These are phyloP conservation scores for Ceratonia siliqua DNA, from an alignment of 306 rosid genomes.

Conservation along the genomic window DNA sequence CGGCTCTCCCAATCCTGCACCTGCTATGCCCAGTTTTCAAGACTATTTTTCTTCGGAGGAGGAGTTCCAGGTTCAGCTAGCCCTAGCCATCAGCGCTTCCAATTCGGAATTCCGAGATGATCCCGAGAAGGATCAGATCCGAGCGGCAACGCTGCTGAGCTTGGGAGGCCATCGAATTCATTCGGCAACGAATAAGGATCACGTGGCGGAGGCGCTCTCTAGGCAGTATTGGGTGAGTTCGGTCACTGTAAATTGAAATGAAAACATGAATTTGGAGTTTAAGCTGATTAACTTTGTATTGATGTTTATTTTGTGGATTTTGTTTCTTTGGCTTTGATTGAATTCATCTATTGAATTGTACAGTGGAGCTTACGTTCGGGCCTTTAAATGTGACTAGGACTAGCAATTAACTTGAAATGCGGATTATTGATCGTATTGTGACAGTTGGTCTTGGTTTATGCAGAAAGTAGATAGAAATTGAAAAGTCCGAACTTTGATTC, in stretches of 20 bases:
- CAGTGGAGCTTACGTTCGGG: neutral
- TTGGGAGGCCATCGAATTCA: constrained; percentile 67
- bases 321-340: neutral
- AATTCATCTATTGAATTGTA: constrained; percentile 24
- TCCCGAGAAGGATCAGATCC: constrained; percentile 97
- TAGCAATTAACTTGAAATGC: constrained; percentile 7
- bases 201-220: constrained; percentile 70
- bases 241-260: constrained; percentile 23
- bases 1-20: constrained; percentile 2
- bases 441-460: neutral
- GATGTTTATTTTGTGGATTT: neutral
- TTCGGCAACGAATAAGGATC: constrained; percentile 49
- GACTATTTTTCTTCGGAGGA: constrained; percentile 90
- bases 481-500: constrained; percentile 2
- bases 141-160: constrained; percentile 80
- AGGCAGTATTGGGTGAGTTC: constrained; percentile 95
- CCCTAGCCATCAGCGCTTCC: constrained; percentile 97
- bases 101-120: constrained; percentile 78
- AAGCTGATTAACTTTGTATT: neutral
- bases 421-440: neutral
- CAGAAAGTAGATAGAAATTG: neutral
- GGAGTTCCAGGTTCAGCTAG: constrained; percentile 96
- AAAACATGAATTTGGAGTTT: constrained; percentile 25
- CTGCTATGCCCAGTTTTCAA: constrained; percentile 43
- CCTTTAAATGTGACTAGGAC: neutral